These are phyloP conservation scores for Podochytrium sp. DNA, from an alignment of 192 early-diverging fungal species.

Conservation along the genomic window DNA sequence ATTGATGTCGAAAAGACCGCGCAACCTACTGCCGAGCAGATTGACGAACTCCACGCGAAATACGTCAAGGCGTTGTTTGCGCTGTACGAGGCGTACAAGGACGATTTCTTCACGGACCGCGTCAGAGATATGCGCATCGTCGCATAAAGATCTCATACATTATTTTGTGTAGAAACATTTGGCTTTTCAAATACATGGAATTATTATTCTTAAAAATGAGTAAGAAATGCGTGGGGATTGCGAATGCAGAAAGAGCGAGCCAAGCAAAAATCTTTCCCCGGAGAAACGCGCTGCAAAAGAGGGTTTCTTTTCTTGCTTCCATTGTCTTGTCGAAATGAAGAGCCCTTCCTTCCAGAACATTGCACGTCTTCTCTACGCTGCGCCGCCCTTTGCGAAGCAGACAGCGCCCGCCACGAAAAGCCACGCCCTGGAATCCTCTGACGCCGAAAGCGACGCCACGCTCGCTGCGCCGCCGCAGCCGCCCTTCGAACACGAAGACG, in stretches of 20 bases:
- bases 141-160: constrained; percentile 5
- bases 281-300: not conserved
- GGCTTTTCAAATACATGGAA: no score
- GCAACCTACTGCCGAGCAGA: constrained; percentile 38
- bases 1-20: constrained; percentile 27
- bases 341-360: not conserved
- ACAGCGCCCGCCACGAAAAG: no score
- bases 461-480: not conserved
- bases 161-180: not conserved
- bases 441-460: constrained; percentile 1
- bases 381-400: not conserved
- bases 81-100: constrained; percentile 44
- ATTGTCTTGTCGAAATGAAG: not conserved
- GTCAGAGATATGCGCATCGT: constrained; percentile 39
- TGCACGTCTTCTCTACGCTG: not conserved
- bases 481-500: not conserved
- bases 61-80: constrained; percentile 33
- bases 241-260: not conserved
- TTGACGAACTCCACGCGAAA: constrained; percentile 34
- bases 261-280: not conserved
- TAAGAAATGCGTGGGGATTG: not conserved
- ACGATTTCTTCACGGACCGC: constrained; percentile 41
- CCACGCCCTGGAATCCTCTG: no score
- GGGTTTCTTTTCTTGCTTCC: not conserved
- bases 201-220: not conserved